Percentiles rank a stretch among this genome's conserved stretches.
Evolutionary conservation across 192 early-diverging fungal species (phyloP).

Genomic region (Rhizoclosmatium sp.): DNA sequence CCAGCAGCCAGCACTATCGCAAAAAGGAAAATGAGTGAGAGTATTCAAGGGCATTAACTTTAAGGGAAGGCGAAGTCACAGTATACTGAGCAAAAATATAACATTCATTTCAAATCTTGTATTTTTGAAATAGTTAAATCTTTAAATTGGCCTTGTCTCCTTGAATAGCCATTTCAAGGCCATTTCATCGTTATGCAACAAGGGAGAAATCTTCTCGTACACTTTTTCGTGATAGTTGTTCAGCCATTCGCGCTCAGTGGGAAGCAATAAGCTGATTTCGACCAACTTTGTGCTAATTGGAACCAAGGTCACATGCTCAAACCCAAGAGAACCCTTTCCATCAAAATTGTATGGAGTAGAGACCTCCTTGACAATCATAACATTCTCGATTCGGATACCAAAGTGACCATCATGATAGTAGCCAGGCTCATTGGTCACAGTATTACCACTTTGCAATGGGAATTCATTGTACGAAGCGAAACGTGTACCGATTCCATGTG

Average conservation of each 20-base stretch:
- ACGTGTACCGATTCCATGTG: conserved; percentile 90
- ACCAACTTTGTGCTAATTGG: conserved; percentile 91
- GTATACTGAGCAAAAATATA: no score
- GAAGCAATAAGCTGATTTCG: conserved; percentile 70
- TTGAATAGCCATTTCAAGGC: conserved; percentile 85
- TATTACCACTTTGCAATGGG: conserved; percentile 88
- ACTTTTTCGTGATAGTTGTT: conserved; percentile 84
- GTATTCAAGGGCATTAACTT: no score
- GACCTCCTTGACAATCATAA: conserved; percentile 79
- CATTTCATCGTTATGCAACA: conserved; percentile 69
- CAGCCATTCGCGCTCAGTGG: conserved; percentile 83
- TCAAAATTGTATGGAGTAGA: conserved; percentile 87
- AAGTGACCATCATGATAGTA: conserved; percentile 97
- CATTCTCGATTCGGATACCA: conserved; percentile 97
- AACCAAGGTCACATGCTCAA: conserved; percentile 88
- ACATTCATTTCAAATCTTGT: no score
- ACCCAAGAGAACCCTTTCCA: conserved; percentile 79
- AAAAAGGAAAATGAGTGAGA: no score
- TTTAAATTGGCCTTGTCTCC: conserved; percentile 78
- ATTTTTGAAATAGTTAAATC: no score
- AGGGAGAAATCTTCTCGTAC: conserved; percentile 80
- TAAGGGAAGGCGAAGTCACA: no score
- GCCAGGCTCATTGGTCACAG: conserved; percentile 96
- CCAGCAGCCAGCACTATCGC: no score
- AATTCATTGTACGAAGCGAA: conserved; percentile 71